Evolutionary conservation across 768 basidiomycete species (phyloP).

Genomic region (Trametes meyenii): DNA sequence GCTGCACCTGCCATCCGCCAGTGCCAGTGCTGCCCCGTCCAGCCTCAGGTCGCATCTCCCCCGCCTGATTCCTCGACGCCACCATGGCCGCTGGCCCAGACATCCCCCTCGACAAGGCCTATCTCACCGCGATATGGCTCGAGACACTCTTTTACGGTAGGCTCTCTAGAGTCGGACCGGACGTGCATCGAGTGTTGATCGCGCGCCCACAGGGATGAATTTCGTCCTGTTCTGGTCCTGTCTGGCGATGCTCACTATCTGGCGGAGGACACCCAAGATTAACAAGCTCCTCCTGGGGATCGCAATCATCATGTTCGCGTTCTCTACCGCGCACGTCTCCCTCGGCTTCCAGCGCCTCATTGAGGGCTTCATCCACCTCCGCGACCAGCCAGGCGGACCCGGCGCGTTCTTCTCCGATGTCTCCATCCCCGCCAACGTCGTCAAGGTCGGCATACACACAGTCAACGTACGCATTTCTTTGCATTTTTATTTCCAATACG

Average conservation of each 20-base stretch:
- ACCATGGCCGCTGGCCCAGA: conserved; percentile 24
- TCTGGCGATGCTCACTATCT: conserved; percentile 31
- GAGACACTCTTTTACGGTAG: conserved; percentile 38
- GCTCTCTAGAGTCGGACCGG: neutral
- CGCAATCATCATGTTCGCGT: conserved; percentile 36
- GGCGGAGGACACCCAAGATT: conserved; percentile 28
- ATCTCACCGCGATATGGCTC: conserved; percentile 41
- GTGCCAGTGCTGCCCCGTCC: neutral
- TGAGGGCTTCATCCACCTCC: conserved; percentile 37
- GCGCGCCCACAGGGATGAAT: conserved; percentile 32
- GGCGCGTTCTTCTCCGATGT: conserved; percentile 39
- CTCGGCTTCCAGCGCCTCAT: conserved; percentile 41
- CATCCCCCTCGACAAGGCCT: conserved; percentile 39
- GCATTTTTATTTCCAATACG: no score
- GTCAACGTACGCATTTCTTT: conserved; percentile 27
- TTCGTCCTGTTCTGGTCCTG: conserved; percentile 36
- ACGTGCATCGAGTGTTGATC: no score
- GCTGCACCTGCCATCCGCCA: neutral
- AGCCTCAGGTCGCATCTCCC: neutral
- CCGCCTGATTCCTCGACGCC: neutral
- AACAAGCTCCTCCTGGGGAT: conserved; percentile 31
- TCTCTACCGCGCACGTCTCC: conserved; percentile 40
- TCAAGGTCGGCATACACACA: conserved; percentile 40
- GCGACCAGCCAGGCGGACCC: conserved; percentile 35
- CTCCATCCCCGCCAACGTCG: conserved; percentile 40